These are phyloP conservation scores for Jaminaea rosea DNA, from an alignment of 1,284 basidiomycete genomes.

Conservation along the genomic window DNA sequence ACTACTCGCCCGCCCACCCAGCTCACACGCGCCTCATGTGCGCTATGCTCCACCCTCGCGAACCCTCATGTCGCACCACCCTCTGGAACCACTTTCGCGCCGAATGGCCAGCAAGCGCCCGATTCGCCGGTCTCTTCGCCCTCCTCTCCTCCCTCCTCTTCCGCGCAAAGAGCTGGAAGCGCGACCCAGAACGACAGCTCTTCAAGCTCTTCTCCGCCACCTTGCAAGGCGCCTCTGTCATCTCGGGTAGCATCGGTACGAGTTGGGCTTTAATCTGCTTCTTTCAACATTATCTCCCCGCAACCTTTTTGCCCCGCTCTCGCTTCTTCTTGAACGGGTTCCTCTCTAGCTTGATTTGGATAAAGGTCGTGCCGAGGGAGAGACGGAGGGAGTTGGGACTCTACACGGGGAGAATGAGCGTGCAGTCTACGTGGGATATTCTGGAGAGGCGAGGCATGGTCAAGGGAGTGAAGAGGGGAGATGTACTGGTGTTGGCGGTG, in stretches of 20 bases:
- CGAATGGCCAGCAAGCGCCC: slow-evolving; percentile 30
- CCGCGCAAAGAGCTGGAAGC: slow-evolving; percentile 16
- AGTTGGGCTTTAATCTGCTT: slow-evolving; percentile 36
- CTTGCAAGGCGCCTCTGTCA: slow-evolving; percentile 37
- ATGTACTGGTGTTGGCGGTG: slow-evolving; percentile 1
- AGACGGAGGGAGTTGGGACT: slow-evolving; percentile 23
- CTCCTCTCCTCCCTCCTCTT: slow-evolving; percentile 11
- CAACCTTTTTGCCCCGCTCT: slow-evolving; percentile 17
- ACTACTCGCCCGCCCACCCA: slow-evolving; percentile 35
- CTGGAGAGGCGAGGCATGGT: slow-evolving; percentile 16
- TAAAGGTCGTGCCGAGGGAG: slow-evolving; percentile 21
- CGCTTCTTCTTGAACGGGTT: slow-evolving; percentile 36
- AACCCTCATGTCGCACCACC: slow-evolving; percentile 26
- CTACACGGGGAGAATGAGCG: slow-evolving; percentile 7
- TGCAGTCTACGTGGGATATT: slow-evolving; percentile 12
- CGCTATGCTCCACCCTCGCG: slow-evolving; percentile 31
- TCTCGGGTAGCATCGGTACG: slow-evolving; percentile 30
- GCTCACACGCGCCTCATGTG: slow-evolving; percentile 29
- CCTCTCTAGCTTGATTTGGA: slow-evolving; percentile 26
- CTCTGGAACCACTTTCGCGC: slow-evolving; percentile 19
- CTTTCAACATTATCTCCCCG: slow-evolving; percentile 35
- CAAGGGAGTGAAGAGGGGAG: slow-evolving; percentile 2
- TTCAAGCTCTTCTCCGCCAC: slow-evolving; percentile 25
- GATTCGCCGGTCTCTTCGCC: slow-evolving; percentile 23
- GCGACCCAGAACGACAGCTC: slow-evolving; percentile 33